Evolutionary conservation across 306 rosid genomes (phyloP), one percentile per base, ranked within the genome.

Genomic region (Arachis hypogaea): DNA sequence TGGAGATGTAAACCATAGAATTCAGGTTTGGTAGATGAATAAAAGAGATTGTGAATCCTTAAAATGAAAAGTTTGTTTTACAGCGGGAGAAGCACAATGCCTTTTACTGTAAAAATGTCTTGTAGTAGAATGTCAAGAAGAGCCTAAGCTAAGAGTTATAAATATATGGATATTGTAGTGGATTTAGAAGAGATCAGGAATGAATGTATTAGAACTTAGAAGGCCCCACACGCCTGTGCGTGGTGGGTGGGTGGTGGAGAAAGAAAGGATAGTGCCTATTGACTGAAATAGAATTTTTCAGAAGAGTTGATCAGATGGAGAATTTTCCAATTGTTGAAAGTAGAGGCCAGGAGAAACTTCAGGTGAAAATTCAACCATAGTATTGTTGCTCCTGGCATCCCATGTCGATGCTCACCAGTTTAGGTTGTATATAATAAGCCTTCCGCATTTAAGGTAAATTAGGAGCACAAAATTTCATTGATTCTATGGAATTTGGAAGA

Each of bases 381-480:
- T 51, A 14, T 5, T 49, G 58, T 52, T 52, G 28, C 16, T 52
- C 58, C 10, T 8, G 9, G 16, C 36, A 61, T 61, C 38, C 38
- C 38, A 33, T 33, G 38, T 33, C 5, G 36, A 22, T 54, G 64
- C 5, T 55, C 10, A 51, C 41, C 51, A 64, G 50, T 46, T 60
- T 67, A 65, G 74, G 42, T 59, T 4, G 38, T 33, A 56, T 38
- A 38, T 51, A 36, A 6, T 36, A 16, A 42, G 9, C 41, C 12
- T 52, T 71, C 16, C 42, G 41, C 40, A 58, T 58, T 72, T 11
- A 18, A 51, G 10, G 67, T 51, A 54, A 73, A 69, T 40, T 58
- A 45, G 73, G 74, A 18, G 71, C 59, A 49, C 67, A 49, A 45
- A 69, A 45, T 69, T 43, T 42, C 14, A 47, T 33, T 33, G 42